Base-by-base conservation (phyloP, 495 filamentous ascomycete genomes). In the Xylaria bambusicola region DNA sequence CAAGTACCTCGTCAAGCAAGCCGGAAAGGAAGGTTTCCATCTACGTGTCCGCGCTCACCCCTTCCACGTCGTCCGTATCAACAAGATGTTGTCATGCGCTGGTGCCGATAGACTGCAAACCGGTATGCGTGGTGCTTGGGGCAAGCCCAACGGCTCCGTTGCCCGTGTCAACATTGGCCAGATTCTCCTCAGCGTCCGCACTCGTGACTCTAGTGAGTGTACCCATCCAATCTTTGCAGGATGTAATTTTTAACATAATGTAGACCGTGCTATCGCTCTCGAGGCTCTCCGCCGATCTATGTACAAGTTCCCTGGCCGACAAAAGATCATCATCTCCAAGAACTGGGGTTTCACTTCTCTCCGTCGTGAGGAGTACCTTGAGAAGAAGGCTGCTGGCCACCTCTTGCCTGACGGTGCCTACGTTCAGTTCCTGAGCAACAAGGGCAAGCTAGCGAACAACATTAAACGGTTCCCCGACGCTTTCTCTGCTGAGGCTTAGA, bases 31-130 rank as follows among this genome's bases (percentile, higher is more conserved):
- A 88, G 85, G 87, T 80, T 98, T 98, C 92, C 94, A 98, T 80
- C 82, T 98, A 71, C 93, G 94, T 70, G 88, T 98, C 76, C 93
- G 94, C 76, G 93, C 91, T 71, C 94, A 98, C 86, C 94, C 94
- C 62, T 97, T 90, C 92, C 94, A 98, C 83, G 93, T 98, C 80
- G 86, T 97, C 83, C 94, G 94, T 79, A 98, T 98, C 91, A 98
- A 98, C 90, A 98, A 98, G 86, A 98, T 98, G 94, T 90, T 98
- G 88, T 97, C 93, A 64, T 98, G 94, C 77, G 94, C 94, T 70
- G 94, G 94, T 81, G 94, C 94, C 86, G 94, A 98, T 97, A 88
- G 94, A 85, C 86, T 98, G 73, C 94, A 98, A 79, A 98, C 94
- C 63, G 94, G 94, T 80, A 98, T 98, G 94, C 94, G 94, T 88